Evolutionary conservation across 2,329 filamentous ascomycete species (phyloP), one percentile per base, ranked within the genome.

Genomic region (Cladophialophora psammophila): DNA sequence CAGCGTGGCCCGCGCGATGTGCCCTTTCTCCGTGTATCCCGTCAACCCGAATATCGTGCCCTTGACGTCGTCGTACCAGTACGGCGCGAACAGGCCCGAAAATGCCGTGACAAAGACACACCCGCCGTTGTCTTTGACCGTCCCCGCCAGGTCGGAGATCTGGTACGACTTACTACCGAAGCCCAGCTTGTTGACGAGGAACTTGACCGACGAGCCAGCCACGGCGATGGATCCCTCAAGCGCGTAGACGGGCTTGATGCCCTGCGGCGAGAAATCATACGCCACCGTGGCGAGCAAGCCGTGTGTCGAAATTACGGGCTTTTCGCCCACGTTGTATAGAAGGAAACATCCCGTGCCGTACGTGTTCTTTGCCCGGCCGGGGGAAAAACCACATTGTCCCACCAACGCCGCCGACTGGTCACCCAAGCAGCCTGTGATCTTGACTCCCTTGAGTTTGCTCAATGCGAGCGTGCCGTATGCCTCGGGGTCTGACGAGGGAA

Each of bases 31-130:
- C 0, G 91, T 94, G 79, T 91, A 88, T 72, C 92, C 88, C 0
- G 91, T 93, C 65, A 93, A 87, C 52, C 91, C 91, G 72, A 92
- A 86, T 83, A 92, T 85, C 3, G 91, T 94, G 57, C 91, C 91
- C 75, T 91, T 90, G 45, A 91, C 91, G 76, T 93, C 90, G 75
- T 93, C 91, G 65, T 93, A 92, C 91, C 91, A 94, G 78, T 94
- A 94, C 0, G 91, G 91, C 1, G 91, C 91, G 75, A 94, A 94
- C 2, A 94, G 83, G 38, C 91, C 91, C 74, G 88, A 91, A 76
- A 94, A 94, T 1, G 91, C 91, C 2, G 91, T 94, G 59, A 94
- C 91, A 73, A 94, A 87, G 18, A 92, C 87, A 52, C 91, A 87
- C 15, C 91, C 91, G 61, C 91, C 91, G 65, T 90, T 93, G 75